phyloP scores from a whole-genome alignment of 345 rosid genomes.

The Adansonia digitata region DNA sequence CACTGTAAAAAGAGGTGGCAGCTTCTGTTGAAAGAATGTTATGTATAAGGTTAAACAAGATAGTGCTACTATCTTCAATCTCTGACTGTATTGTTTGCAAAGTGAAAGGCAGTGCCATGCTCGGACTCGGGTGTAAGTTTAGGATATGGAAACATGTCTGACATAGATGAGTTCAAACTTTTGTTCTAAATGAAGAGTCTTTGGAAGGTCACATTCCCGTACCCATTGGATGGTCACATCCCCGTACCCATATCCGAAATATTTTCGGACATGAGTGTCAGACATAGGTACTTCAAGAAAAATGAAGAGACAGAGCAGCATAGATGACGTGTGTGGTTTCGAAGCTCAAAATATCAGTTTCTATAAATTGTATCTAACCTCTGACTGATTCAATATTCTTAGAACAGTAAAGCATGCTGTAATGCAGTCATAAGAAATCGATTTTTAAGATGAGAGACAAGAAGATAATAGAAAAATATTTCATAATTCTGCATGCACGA shows the following conservation, averaged over 20 bases:
- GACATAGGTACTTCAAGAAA: no score
- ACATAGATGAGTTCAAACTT: no score
- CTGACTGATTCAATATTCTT: background rate
- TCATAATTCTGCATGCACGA: background rate
- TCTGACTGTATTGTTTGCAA: background rate
- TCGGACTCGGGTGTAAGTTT: no score
- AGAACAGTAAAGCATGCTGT: background rate
- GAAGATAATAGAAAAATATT: background rate
- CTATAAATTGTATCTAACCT: background rate
- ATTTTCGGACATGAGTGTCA: no score
- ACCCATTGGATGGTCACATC: no score
- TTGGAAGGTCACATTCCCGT: no score
- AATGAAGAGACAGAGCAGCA: no score
- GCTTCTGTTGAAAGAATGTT: background rate
- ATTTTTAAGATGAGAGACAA: conserved; percentile 1
- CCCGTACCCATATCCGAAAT: no score
- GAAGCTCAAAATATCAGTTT: background rate
- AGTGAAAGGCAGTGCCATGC: background rate
- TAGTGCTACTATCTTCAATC: background rate
- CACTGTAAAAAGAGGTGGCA: background rate
- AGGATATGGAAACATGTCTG: no score
- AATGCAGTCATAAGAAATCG: background rate
- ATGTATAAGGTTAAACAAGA: background rate
- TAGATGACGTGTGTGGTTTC: no score
- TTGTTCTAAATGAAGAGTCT: no score